These are phyloP conservation scores for Nothopassalora personata DNA, from an alignment of 2,329 filamentous ascomycete genomes.

Conservation along the genomic window DNA sequence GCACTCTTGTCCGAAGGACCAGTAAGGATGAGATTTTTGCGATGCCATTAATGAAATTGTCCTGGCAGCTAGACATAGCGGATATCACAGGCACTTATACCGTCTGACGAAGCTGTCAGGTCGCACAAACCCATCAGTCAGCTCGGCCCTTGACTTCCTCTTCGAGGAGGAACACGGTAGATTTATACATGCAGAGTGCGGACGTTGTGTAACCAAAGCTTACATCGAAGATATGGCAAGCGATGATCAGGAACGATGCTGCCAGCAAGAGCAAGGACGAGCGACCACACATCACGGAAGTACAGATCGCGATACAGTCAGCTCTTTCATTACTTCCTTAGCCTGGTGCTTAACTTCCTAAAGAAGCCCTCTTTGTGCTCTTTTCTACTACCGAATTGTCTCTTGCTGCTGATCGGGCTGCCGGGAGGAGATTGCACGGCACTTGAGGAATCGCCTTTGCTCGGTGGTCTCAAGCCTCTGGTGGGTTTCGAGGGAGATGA, in stretches of 20 bases:
- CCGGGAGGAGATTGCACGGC: not conserved
- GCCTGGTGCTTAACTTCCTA: not conserved
- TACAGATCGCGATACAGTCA: too few species aligned
- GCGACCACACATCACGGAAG: too few species aligned
- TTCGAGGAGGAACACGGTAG: not conserved
- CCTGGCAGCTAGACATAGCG: too few species aligned
- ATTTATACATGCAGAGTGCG: not conserved
- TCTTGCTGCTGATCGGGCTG: not conserved
- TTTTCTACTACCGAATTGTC: not conserved
- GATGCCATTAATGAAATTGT: too few species aligned
- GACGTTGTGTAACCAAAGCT: not conserved
- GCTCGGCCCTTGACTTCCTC: not conserved
- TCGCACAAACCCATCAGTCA: not conserved
- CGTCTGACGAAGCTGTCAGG: not conserved
- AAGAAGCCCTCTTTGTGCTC: not conserved
- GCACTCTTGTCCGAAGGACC: not conserved
- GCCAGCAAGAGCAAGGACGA: too few species aligned
- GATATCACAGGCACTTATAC: not conserved
- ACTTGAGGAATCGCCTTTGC: not conserved
- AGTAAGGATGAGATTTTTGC: not conserved
- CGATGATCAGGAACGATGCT: too few species aligned
- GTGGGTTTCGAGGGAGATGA: not conserved
- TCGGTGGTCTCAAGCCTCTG: not conserved
- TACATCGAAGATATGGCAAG: not conserved
- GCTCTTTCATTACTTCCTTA: not conserved